Conservation (phyloP, 371 early-diverging fungal genomes). For the Coemansia sp. region DNA sequence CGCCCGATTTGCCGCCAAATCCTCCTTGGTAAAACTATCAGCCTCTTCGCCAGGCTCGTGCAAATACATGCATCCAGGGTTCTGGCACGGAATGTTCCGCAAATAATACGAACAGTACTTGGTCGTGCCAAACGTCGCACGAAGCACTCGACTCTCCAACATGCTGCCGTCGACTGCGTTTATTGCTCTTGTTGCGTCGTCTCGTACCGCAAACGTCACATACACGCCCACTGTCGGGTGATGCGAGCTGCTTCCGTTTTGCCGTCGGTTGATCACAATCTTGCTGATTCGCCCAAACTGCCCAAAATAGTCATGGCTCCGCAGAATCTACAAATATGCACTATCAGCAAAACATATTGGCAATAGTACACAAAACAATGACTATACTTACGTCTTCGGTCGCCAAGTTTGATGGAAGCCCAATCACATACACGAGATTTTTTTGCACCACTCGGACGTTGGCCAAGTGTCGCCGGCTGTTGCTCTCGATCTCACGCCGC, state of each 20-base stretch:
- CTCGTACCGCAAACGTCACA: slow-evolving; percentile 82
- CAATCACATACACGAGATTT: slow-evolving; percentile 93
- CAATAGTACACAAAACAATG: not conserved
- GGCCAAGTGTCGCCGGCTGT: slow-evolving; percentile 80
- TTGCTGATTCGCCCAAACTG: slow-evolving; percentile 94
- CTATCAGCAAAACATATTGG: not conserved
- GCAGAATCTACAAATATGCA: slow-evolving; percentile 58
- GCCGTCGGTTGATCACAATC: slow-evolving; percentile 71
- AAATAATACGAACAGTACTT: slow-evolving; percentile 96
- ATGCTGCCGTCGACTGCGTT: slow-evolving; percentile 88
- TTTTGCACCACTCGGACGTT: slow-evolving; percentile 93
- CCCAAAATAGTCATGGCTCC: slow-evolving; percentile 89
- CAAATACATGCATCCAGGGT: slow-evolving; percentile 87
- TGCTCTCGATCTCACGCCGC: slow-evolving; percentile 84
- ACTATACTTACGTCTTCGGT: slow-evolving; percentile 74
- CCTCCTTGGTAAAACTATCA: slow-evolving; percentile 65
- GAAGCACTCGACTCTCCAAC: slow-evolving; percentile 82
- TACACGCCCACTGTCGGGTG: slow-evolving; percentile 69
- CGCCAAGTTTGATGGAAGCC: slow-evolving; percentile 78
- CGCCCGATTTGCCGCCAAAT: slow-evolving; percentile 49
- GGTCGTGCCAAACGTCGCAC: slow-evolving; percentile 93
- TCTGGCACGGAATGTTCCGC: slow-evolving; percentile 86
- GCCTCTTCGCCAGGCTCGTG: slow-evolving; percentile 96
- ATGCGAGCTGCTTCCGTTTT: slow-evolving; percentile 36
- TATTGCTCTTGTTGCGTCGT: slow-evolving; percentile 88